These are phyloP conservation scores for Hepatocystis sp. DNA, from an alignment of 169 alveolate species.

Conservation along the genomic window DNA sequence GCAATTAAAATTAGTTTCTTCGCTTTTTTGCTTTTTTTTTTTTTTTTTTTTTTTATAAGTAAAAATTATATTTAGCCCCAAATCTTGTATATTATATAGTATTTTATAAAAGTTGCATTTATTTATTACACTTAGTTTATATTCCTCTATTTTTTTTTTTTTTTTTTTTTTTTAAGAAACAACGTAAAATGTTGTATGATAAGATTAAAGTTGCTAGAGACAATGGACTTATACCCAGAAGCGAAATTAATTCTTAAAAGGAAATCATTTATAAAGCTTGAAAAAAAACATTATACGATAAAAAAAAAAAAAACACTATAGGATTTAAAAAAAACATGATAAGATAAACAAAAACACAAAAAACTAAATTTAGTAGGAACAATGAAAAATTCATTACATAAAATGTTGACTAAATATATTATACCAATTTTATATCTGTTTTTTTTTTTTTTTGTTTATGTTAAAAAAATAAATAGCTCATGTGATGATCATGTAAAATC, in stretches of 20 bases:
- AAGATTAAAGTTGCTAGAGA: constrained; percentile 61
- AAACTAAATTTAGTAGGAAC: too few species aligned
- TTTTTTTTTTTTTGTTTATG: neutral
- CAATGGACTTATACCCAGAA: constrained; percentile 59
- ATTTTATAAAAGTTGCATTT: too few species aligned
- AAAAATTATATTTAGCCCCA: too few species aligned
- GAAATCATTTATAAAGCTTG: neutral
- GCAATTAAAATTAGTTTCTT: too few species aligned
- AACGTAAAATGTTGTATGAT: constrained; percentile 67
- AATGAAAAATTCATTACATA: too few species aligned
- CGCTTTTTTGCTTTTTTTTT: constrained; percentile 11
- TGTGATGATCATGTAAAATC: constrained; percentile 6
- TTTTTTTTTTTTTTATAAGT: too few species aligned
- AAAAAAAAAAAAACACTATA: constrained; percentile 1
- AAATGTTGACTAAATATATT: too few species aligned
- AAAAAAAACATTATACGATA: neutral
- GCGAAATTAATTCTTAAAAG: constrained; percentile 4
- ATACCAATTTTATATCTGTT: too few species aligned
- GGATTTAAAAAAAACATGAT: too few species aligned
- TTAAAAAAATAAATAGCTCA: constrained; percentile 13
- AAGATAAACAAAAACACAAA: too few species aligned
- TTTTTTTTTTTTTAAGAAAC: constrained; percentile 27
- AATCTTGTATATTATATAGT: too few species aligned
- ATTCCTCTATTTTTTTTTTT: constrained; percentile 10
- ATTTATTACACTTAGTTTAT: too few species aligned